These are phyloP conservation scores for Aspergillus quadricinctus DNA, from an alignment of 2,329 filamentous ascomycete genomes.

Conservation along the genomic window DNA sequence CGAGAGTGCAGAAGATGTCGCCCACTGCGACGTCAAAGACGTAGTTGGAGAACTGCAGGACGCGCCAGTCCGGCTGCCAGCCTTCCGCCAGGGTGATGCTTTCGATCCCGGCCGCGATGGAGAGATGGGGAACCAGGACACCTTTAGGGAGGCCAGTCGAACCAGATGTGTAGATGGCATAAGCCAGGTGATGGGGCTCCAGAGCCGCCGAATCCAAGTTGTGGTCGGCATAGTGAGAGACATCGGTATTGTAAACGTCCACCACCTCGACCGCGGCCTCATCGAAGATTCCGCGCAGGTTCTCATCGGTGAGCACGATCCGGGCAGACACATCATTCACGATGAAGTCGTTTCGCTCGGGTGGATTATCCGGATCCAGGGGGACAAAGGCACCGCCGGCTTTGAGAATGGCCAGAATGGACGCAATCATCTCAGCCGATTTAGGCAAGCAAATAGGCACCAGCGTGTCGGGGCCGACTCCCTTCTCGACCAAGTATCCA, in stretches of 20 bases:
- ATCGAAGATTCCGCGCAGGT: conserved; percentile 1
- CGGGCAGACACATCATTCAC: conserved; percentile 5
- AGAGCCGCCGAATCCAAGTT: background rate
- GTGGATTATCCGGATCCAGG: conserved; percentile 10
- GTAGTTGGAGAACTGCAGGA: conserved; percentile 10
- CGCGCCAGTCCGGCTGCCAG: conserved; percentile 2
- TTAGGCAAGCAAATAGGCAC: conserved; percentile 9
- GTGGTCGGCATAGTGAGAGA: background rate
- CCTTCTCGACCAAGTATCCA: background rate
- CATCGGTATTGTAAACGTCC: conserved; percentile 1
- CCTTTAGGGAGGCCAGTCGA: conserved; percentile 14
- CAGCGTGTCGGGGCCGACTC: conserved; percentile 2
- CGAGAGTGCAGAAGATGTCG: conserved; percentile 6
- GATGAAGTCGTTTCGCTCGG: conserved; percentile 10
- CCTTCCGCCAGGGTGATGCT: conserved; percentile 1
- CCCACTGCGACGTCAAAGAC: conserved; percentile 10
- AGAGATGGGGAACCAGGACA: conserved; percentile 8
- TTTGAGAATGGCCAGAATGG: conserved; percentile 11
- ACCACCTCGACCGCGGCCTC: background rate
- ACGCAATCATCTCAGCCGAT: conserved; percentile 5
- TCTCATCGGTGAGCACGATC: conserved; percentile 1
- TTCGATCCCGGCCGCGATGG: conserved; percentile 3
- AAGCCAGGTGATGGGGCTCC: conserved; percentile 6
- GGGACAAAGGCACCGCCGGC: conserved; percentile 11
- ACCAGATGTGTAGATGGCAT: conserved; percentile 12